Base-by-base conservation (phyloP, 129 eudicot species). In the Helichrysum umbraculigerum region DNA sequence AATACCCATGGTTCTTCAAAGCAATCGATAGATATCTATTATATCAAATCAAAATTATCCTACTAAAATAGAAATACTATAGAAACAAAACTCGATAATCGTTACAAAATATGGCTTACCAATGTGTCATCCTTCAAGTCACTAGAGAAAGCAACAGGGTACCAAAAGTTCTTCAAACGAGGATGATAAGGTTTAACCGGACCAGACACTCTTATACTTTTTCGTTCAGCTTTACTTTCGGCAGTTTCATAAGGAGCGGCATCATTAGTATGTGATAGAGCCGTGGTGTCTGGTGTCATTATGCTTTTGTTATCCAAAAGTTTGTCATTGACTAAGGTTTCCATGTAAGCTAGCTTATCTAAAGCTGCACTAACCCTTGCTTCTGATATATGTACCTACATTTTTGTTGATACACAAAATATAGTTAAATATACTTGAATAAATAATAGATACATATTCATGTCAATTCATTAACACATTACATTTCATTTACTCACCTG, bases 1-100 rank as follows among this genome's bases (percentile, higher is more conserved):
- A 95, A 72, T 5, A 95, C 99, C 99, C 99, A 95, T 3, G 97
- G 94, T 83, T 95, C 86, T 81, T 95, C 99, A 68, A 95, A 95
- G 79, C 97, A 95, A 47, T 95, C 97, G 20, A 95, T 81, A 9
- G 99, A 97, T 52, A 91, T 70, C 94, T 91, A 83, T 41, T 30
- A 29, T 37, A 29, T 64, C 5, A 25, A 63, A 75, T 34, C 30
- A 37, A 65, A 66, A 12, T 44, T 44, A 61, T 59, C 39, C 22
- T 30, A 19, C 70, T 12, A 6, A 58, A 33, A 32, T 7, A n/a
- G 2, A 9, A 73, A 21, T 11, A 28, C 6, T 7, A 1, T 7
- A 33, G 4, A 65, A 30, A 17, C 12, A 65, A 8, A 65, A 7
- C 47, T n/a, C 47, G 6, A 30, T 17, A 33, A n/a, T 33, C n/a